Conservation (phyloP, 164 flowering plant genomes). For the Stephania yunnanensis region DNA sequence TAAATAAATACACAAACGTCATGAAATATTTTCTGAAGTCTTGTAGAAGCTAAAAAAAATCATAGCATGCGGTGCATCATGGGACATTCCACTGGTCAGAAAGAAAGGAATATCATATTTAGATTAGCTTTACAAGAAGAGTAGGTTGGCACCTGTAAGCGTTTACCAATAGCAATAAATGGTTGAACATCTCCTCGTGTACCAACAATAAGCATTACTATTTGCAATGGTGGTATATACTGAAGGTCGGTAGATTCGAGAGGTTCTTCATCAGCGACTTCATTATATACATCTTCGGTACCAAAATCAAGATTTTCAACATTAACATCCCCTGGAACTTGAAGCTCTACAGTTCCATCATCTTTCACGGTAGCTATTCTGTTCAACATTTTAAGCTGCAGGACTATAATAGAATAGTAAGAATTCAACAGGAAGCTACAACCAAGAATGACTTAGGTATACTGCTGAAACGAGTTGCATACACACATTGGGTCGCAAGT, state of each 20-base stretch:
- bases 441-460: background rate
- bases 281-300: constrained; percentile 31
- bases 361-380: constrained; percentile 94
- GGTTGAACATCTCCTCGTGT: constrained; percentile 99
- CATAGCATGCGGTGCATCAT: too few species aligned
- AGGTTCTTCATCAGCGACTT: constrained; percentile 50
- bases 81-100: too few species aligned
- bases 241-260: constrained; percentile 52
- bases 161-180: constrained; percentile 90
- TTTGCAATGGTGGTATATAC: constrained; percentile 77
- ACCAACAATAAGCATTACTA: constrained; percentile 94
- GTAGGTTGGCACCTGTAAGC: constrained; percentile 51
- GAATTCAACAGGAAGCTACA: background rate
- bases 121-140: background rate
- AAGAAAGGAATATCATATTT: too few species aligned
- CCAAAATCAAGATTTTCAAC: constrained; percentile 35
- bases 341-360: constrained; percentile 94
- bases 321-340: constrained; percentile 69
- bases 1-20: too few species aligned
- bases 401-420: constrained; percentile 3
- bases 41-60: too few species aligned
- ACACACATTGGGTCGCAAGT: too few species aligned
- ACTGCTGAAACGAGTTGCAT: background rate
- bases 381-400: constrained; percentile 85
- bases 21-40: too few species aligned